Percentiles rank a stretch among this genome's conserved stretches.
These are phyloP conservation scores for Rhododendron ovatum DNA, from an alignment of 148 eudicot genomes.

Conservation along the genomic window DNA sequence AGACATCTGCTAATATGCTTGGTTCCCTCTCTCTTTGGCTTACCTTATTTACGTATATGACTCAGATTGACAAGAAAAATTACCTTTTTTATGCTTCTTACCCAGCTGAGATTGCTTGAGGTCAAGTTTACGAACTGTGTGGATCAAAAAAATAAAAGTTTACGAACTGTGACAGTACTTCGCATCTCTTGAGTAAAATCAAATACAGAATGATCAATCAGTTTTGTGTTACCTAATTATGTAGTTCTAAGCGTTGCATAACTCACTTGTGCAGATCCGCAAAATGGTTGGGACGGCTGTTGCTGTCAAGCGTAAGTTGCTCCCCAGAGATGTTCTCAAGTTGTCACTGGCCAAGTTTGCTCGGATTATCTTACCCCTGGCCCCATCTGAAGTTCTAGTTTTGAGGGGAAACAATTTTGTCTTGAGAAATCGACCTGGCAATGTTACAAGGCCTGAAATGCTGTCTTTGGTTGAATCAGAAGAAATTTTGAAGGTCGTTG, in stretches of 20 bases:
- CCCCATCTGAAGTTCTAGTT: constrained; percentile 80
- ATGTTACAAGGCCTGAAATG: constrained; percentile 76
- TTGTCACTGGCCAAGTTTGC: constrained; percentile 80
- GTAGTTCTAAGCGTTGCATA: background rate
- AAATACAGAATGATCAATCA: background rate
- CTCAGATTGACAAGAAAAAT: background rate
- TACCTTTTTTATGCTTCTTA: background rate
- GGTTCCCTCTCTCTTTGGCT: background rate
- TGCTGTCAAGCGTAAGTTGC: constrained; percentile 75
- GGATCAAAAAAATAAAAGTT: background rate
- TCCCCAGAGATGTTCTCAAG: constrained; percentile 64
- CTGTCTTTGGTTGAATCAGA: constrained; percentile 60
- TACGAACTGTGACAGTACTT: background rate
- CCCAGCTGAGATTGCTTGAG: background rate
- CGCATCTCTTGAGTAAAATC: background rate
- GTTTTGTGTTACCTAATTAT: background rate
- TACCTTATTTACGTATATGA: background rate
- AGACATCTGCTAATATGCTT: background rate
- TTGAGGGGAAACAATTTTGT: constrained; percentile 72
- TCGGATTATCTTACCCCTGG: constrained; percentile 75
- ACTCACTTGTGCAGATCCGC: constrained; percentile 60
- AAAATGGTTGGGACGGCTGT: constrained; percentile 96
- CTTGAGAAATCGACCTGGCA: constrained; percentile 60
- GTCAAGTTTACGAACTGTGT: background rate
- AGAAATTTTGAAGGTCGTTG: constrained; percentile 58